A percentile compares a stretch with the other conserved stretches of the same genome.
These are phyloP conservation scores for Xylariales sp. DNA, from an alignment of 2,329 filamentous ascomycete genomes.

Conservation along the genomic window DNA sequence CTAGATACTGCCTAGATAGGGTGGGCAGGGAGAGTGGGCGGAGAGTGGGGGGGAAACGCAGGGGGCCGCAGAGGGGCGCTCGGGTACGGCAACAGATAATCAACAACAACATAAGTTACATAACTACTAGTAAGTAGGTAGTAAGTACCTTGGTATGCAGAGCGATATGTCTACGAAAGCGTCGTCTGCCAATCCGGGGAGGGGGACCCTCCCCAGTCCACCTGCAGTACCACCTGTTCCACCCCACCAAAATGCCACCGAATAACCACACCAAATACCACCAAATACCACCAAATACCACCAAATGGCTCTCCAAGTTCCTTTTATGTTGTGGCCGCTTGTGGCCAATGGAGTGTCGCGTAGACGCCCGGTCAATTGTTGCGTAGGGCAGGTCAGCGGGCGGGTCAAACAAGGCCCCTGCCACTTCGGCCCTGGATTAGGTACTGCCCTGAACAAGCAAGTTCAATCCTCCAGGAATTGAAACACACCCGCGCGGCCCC, in stretches of 20 bases:
- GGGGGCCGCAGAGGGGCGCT: too few relatives aligned
- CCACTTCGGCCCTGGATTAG: background rate
- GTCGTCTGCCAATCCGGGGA: constrained; percentile 1
- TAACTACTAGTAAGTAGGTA: too few relatives aligned
- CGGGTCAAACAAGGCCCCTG: constrained; percentile 35
- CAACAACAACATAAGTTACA: too few relatives aligned
- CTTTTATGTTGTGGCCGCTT: constrained; percentile 21
- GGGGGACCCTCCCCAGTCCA: background rate
- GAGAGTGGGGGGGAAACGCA: too few relatives aligned
- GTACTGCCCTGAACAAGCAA: too few relatives aligned
- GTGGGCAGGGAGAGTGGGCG: too few relatives aligned
- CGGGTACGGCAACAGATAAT: too few relatives aligned
- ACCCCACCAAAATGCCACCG: background rate
- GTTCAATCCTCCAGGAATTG: background rate
- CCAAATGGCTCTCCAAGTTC: too few relatives aligned
- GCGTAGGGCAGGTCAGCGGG: constrained; percentile 3
- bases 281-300: too few relatives aligned
- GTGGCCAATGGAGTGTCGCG: background rate
- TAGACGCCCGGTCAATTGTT: background rate
- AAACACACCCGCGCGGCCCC: constrained; percentile 25
- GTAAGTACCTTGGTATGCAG: too few relatives aligned
- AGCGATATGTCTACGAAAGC: background rate
- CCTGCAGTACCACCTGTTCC: background rate
- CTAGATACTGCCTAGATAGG: too few relatives aligned
- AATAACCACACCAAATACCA: too few relatives aligned